Conservation (phyloP, 164 flowering plant species). For the Hamamelis virginiana region DNA sequence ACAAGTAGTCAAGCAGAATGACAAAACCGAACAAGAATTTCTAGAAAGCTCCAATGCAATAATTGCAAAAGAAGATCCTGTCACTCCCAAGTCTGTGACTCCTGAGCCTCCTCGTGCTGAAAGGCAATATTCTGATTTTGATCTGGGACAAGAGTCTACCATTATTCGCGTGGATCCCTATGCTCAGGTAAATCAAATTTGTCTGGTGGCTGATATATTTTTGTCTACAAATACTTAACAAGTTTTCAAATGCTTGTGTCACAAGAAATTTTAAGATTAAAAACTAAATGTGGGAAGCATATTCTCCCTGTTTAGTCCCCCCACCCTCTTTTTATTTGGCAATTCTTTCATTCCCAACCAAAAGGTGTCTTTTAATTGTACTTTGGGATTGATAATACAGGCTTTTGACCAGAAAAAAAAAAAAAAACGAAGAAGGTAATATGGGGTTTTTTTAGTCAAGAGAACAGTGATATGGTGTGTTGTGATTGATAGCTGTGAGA, state of each 20-base stretch:
- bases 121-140: constrained; percentile 29
- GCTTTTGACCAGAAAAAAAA: too few relatives aligned
- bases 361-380: too few relatives aligned
- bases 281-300: too few relatives aligned
- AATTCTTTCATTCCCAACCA: too few relatives aligned
- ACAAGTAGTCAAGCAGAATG: constrained; percentile 58
- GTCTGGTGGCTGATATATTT: not conserved
- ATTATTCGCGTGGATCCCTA: constrained; percentile 8
- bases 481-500: too few relatives aligned
- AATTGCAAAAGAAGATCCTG: constrained; percentile 54
- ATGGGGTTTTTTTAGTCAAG: not conserved
- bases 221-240: not conserved
- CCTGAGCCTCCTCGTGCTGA: constrained; percentile 73
- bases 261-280: too few relatives aligned
- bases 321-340: too few relatives aligned
- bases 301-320: too few relatives aligned
- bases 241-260: too few relatives aligned
- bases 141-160: constrained; percentile 21
- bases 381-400: too few relatives aligned
- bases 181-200: constrained; percentile 37
- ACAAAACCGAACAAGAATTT: constrained; percentile 48
- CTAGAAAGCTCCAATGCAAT: constrained; percentile 29
- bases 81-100: constrained; percentile 69
- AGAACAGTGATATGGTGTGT: too few relatives aligned
- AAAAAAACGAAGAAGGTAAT: too few relatives aligned